Conservation (phyloP, 768 basidiomycete genomes). For the Pisolithus albus region DNA sequence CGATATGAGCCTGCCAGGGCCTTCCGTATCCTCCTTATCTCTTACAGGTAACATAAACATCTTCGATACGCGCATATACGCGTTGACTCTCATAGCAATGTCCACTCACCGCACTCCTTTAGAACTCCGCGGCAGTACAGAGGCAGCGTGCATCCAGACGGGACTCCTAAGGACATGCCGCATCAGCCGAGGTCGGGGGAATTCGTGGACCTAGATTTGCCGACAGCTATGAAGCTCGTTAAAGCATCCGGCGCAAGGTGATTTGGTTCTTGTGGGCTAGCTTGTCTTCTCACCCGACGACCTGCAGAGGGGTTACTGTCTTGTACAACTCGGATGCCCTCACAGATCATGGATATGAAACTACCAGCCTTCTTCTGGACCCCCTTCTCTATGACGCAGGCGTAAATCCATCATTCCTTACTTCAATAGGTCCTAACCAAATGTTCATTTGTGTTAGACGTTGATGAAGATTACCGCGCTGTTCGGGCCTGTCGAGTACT, state of each 20-base stretch:
- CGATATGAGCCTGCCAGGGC: conserved; percentile 77
- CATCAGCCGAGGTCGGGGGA: conserved; percentile 13
- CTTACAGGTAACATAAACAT: conserved; percentile 50
- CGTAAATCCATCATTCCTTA: conserved; percentile 30
- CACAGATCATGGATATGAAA: conserved; percentile 9
- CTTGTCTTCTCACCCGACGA: neutral
- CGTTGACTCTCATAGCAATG: neutral
- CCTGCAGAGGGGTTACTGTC: conserved; percentile 33
- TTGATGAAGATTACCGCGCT: conserved; percentile 44
- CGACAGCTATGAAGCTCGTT: conserved; percentile 56
- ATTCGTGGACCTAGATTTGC: conserved; percentile 41
- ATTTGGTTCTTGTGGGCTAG: conserved; percentile 1
- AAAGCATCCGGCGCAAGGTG: conserved; percentile 50
- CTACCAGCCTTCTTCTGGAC: conserved; percentile 38
- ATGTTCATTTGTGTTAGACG: conserved; percentile 32
- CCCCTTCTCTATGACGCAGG: conserved; percentile 56
- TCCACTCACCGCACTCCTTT: conserved; percentile 5
- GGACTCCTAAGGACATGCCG: conserved; percentile 9
- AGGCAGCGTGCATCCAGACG: conserved; percentile 8
- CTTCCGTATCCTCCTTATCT: conserved; percentile 65
- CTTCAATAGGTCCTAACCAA: neutral
- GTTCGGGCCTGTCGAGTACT: conserved; percentile 62
- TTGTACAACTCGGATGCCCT: conserved; percentile 52
- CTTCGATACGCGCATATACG: conserved; percentile 15
- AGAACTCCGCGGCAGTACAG: conserved; percentile 18